Conservation (phyloP, 306 rosid species). For the Fragaria vesca region DNA sequence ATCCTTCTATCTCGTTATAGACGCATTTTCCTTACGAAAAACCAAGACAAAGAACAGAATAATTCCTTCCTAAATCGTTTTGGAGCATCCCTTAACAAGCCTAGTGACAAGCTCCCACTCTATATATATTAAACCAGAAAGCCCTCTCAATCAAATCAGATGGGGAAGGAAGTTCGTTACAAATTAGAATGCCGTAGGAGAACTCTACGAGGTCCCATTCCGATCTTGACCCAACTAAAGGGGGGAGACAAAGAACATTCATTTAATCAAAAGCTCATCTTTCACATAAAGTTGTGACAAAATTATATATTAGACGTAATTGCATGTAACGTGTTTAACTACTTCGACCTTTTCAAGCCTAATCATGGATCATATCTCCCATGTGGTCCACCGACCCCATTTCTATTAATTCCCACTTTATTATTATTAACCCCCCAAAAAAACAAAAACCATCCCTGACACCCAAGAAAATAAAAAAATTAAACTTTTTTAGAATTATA, state of each 20-base stretch:
- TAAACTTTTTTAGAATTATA: neutral
- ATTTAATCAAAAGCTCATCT: neutral
- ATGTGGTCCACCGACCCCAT: conserved; percentile 7
- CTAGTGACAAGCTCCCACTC: neutral
- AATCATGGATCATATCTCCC: neutral
- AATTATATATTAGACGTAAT: neutral
- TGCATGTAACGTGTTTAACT: neutral
- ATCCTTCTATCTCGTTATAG: too few species aligned
- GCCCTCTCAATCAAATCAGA: neutral
- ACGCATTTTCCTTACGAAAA: too few species aligned
- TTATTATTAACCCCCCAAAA: neutral
- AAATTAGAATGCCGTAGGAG: neutral
- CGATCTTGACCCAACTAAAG: neutral
- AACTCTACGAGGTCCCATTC: neutral
- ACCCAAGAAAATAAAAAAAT: conserved; percentile 27
- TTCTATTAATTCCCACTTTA: neutral
- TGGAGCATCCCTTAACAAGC: neutral
- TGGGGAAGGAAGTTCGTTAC: neutral
- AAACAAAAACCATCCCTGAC: conserved; percentile 34
- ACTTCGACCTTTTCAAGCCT: neutral
- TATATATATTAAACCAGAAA: neutral
- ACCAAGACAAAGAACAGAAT: too few species aligned
- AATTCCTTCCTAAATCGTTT: neutral
- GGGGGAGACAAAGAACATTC: neutral
- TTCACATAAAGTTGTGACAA: conserved; percentile 1